Base-by-base conservation (phyloP, 108 stramenopile species). In the Poteriospumella lacustris region DNA sequence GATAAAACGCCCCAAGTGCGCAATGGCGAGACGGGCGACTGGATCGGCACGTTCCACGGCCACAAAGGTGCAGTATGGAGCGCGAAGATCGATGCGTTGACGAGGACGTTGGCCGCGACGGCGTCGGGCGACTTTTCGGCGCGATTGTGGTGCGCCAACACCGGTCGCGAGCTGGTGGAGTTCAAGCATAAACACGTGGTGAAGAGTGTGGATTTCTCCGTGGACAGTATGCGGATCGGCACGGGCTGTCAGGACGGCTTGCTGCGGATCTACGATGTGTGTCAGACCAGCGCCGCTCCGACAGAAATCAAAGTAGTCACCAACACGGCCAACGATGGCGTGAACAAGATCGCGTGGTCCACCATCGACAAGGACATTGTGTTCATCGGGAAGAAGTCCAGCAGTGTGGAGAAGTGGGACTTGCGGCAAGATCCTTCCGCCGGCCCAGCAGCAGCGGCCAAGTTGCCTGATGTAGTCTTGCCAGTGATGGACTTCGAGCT, bases 11-110 rank as follows among this genome's bases (percentile, higher is more conserved):
- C 99, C 70, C 97, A 97, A 95, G 59, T 99, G 41, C 92, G 99
- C 2, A 91, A 96, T 83, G 99, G 91, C 0, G 68, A 85, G 31
- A 90, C 92, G 0, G 99, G 99, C 2, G 94, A 99, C 85, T 99
- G 99, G 99, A 96, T 99, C 38, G 99, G 99, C 28, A 97, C 95
- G 0, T 98, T 94, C 67, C 78, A 79, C 33, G 99, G 99, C 19
- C 99, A 99, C 87, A 97, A 97, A 85, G 99, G 98, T 39, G 98
- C 98, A n/a, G 98, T 99, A 0, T 99, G 96, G 97, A 84, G 84
- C n/a, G 93, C 92, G 44, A 90, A 88, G 64, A 80, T 98, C 44
- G 95, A 98, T 79, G 80, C 88, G 5, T 58, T 86, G 42, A 92
- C 88, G 19, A n/a, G 70, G 9, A 83, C 80, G 39, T 81, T 98